These are phyloP conservation scores for Neurospora discreta DNA, from an alignment of 495 filamentous ascomycete species.

Conservation along the genomic window DNA sequence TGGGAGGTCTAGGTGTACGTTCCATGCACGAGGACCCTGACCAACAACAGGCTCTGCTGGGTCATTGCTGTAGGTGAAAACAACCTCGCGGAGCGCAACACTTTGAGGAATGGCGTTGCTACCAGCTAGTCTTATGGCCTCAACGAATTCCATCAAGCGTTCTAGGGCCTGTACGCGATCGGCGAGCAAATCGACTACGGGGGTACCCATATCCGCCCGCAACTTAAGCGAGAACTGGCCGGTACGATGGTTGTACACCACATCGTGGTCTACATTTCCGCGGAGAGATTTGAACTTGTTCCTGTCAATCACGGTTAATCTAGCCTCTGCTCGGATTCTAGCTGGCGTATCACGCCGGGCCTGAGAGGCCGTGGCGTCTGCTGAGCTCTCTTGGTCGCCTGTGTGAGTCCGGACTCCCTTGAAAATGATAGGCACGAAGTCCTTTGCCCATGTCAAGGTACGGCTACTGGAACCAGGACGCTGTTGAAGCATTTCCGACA, in stretches of 20 bases:
- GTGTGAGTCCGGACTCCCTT: constrained; percentile 29
- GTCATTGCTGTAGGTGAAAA: constrained; percentile 46
- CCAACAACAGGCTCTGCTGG: not conserved
- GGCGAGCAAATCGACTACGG: constrained; percentile 41
- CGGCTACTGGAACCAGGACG: constrained; percentile 1
- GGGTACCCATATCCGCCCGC: constrained; percentile 43
- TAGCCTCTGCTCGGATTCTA: constrained; percentile 20
- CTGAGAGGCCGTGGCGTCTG: constrained; percentile 3
- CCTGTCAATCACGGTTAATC: constrained; percentile 20
- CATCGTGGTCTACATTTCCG: constrained; percentile 43
- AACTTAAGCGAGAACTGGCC: constrained; percentile 53
- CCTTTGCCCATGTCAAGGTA: constrained; percentile 36
- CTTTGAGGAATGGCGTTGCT: constrained; percentile 40
- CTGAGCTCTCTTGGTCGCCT: constrained; percentile 10
- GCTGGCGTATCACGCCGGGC: not conserved
- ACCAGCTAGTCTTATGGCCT: constrained; percentile 42
- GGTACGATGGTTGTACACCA: constrained; percentile 42
- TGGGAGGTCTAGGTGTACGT: constrained; percentile 26
- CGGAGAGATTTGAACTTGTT: constrained; percentile 36
- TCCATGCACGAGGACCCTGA: constrained; percentile 20
- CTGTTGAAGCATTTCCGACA: constrained; percentile 30
- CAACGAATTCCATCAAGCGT: constrained; percentile 52
- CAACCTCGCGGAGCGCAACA: constrained; percentile 48
- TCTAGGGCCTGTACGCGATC: constrained; percentile 50
- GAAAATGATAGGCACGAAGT: constrained; percentile 42